A percentile compares a stretch with the other conserved stretches of the same genome.
These are phyloP conservation scores for Penicillium sp. DNA, from an alignment of 2,329 filamentous ascomycete genomes.

Conservation along the genomic window DNA sequence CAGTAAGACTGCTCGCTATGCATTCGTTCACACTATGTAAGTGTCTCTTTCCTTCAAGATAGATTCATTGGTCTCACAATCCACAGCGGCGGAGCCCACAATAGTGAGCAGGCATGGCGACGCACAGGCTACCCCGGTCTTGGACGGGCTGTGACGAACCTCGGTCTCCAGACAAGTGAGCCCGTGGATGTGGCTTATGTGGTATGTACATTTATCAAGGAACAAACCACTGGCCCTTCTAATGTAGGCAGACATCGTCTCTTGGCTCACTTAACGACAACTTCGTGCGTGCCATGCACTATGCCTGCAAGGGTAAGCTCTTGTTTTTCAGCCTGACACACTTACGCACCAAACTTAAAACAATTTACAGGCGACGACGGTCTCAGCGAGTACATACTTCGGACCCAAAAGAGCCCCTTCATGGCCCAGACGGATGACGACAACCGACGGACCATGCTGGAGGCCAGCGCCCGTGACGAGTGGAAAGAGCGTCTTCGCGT, in stretches of 20 bases:
- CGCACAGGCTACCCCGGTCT: slow-evolving; percentile 73
- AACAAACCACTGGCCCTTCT: slow-evolving; percentile 10
- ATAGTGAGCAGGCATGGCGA: slow-evolving; percentile 41
- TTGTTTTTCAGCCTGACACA: not conserved
- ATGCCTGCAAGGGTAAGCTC: slow-evolving; percentile 54
- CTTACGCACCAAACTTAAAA: not conserved
- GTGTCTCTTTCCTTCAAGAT: slow-evolving; percentile 30
- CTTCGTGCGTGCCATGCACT: slow-evolving; percentile 61
- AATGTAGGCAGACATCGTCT: slow-evolving; percentile 64
- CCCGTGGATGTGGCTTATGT: slow-evolving; percentile 70
- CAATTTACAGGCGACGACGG: slow-evolving; percentile 47
- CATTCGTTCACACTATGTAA: slow-evolving; percentile 83
- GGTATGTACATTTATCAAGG: slow-evolving; percentile 42
- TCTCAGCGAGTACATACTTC: slow-evolving; percentile 42
- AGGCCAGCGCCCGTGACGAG: slow-evolving; percentile 28
- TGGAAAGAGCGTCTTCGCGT: slow-evolving; percentile 61
- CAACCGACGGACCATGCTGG: slow-evolving; percentile 16
- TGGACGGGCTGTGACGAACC: slow-evolving; percentile 60
- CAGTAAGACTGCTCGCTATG: slow-evolving; percentile 64
- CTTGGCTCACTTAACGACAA: slow-evolving; percentile 71
- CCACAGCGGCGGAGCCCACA: slow-evolving; percentile 57
- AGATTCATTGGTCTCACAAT: slow-evolving; percentile 7
- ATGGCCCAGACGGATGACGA: slow-evolving; percentile 41
- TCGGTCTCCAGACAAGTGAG: slow-evolving; percentile 59
- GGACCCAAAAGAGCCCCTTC: slow-evolving; percentile 29